A percentile compares a stretch with the other conserved stretches of the same genome.
These are phyloP conservation scores for Mycena polygramma DNA, from an alignment of 768 basidiomycete genomes.

Conservation along the genomic window DNA sequence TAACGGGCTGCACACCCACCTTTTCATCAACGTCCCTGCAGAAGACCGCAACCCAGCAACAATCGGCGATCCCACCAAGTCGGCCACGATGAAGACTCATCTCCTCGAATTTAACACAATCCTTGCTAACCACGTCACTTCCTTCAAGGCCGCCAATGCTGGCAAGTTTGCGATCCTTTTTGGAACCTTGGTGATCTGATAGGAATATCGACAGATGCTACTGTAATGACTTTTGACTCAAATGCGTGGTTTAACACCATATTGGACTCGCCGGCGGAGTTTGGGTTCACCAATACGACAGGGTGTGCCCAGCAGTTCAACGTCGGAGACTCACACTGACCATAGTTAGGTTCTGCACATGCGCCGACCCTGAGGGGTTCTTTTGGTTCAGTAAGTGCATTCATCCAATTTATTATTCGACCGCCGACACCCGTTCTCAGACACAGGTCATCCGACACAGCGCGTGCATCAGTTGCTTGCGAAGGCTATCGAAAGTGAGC, in stretches of 20 bases:
- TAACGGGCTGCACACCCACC: conserved; percentile 58
- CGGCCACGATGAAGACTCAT: conserved; percentile 52
- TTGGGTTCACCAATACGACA: conserved; percentile 64
- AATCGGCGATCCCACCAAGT: conserved; percentile 51
- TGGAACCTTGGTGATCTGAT: background rate
- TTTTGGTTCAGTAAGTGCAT: conserved; percentile 66
- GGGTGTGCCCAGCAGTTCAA: conserved; percentile 46
- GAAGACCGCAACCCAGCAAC: conserved; percentile 61
- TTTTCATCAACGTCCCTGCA: conserved; percentile 71
- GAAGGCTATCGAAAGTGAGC: conserved; percentile 53
- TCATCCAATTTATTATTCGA: background rate
- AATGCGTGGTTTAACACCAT: conserved; percentile 62
- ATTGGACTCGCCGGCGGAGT: conserved; percentile 54
- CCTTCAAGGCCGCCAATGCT: conserved; percentile 54
- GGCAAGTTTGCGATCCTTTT: conserved; percentile 34
- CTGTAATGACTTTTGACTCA: conserved; percentile 63
- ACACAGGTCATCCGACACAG: conserved; percentile 66
- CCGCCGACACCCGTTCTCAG: conserved; percentile 41
- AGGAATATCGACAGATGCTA: conserved; percentile 44
- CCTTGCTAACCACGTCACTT: conserved; percentile 50
- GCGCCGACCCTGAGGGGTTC: conserved; percentile 56
- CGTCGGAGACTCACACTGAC: background rate
- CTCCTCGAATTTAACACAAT: conserved; percentile 58
- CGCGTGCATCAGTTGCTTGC: conserved; percentile 62
- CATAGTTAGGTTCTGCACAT: conserved; percentile 61